Evolutionary conservation across 257 asterid genomes (phyloP), one percentile per base, ranked within the genome.

Genomic region (Linaria vulgaris): DNA sequence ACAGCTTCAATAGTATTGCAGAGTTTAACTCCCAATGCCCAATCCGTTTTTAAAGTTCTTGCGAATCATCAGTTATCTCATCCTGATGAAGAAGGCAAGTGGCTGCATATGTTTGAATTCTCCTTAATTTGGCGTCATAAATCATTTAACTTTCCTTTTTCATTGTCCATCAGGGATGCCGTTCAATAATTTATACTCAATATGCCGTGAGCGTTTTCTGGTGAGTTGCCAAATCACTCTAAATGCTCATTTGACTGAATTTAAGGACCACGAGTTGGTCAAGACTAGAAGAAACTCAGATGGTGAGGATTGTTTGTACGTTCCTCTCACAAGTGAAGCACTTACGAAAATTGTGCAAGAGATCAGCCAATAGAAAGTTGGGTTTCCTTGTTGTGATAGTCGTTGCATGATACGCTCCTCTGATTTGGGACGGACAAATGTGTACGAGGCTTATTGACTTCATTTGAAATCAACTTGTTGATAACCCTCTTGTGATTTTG

Each of bases 11-110:
- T 92, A 71, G 99, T 92, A 25, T 74, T 92, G 55, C 94, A 90
- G 79, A 90, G 99, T 67, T 78, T 92, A 82, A 87, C 99, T 0
- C 97, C 96, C 6, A 90, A 90, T 75, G 99, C 99, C 54, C 97
- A 87, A 43, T 85, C 70, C 14, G 94, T 90, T 46, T 89, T 89
- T 57, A 90, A 82, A 82, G 90, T 83, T 62, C 78, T 90, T 62
- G 97, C 94, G 4, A 85, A 79, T 59, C 83, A 82, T 78, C 97
- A 90, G 78, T 72, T 94, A 43, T 84, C 88, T 54, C 77, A 90
- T 79, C 88, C 95, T 13, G 86, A 85, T 53, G 95, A 77, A 67
- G 97, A 89, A 83, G 97, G 98, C 77, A 84, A 79, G 95, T 65
- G 20, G 30, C 64, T 22, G 15, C 69, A 47, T 77, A 23, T 53